These are phyloP conservation scores for Rubia tinctorum DNA, from an alignment of 305 asterid species.

Conservation along the genomic window DNA sequence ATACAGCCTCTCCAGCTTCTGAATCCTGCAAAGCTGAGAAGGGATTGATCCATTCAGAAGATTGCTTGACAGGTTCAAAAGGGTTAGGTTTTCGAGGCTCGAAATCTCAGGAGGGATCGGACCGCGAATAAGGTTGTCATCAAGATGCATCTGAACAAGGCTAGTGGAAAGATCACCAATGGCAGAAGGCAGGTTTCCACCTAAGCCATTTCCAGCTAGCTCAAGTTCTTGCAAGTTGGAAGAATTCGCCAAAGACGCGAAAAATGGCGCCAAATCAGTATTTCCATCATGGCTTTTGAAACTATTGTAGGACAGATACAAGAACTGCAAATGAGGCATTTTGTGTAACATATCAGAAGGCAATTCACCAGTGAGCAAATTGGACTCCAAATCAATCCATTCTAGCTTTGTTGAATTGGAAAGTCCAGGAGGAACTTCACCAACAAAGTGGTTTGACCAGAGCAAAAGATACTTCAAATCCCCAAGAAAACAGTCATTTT, in stretches of 20 bases:
- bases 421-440: conserved; percentile 58
- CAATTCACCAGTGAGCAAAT: conserved; percentile 54
- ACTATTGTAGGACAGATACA: conserved; percentile 60
- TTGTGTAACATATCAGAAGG: conserved; percentile 42
- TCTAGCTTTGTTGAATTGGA: conserved; percentile 58
- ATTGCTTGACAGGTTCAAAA: conserved; percentile 70
- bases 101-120: conserved; percentile 62
- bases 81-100: conserved; percentile 59
- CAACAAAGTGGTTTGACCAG: conserved; percentile 67
- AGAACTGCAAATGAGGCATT: conserved; percentile 52
- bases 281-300: conserved; percentile 58
- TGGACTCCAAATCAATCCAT: conserved; percentile 78
- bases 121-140: conserved; percentile 63
- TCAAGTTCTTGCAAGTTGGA: conserved; percentile 72
- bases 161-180: conserved; percentile 57
- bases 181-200: conserved; percentile 76
- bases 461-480: conserved; percentile 63
- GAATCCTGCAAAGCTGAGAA: conserved; percentile 44
- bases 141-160: conserved; percentile 63
- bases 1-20: conserved; percentile 59
- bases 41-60: conserved; percentile 70
- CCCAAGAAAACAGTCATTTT: conserved; percentile 38
- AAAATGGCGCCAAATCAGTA: conserved; percentile 59
- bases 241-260: conserved; percentile 47
- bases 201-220: conserved; percentile 62